These are phyloP conservation scores for Tremella fuciformis DNA, from an alignment of 768 basidiomycete genomes.

Conservation along the genomic window DNA sequence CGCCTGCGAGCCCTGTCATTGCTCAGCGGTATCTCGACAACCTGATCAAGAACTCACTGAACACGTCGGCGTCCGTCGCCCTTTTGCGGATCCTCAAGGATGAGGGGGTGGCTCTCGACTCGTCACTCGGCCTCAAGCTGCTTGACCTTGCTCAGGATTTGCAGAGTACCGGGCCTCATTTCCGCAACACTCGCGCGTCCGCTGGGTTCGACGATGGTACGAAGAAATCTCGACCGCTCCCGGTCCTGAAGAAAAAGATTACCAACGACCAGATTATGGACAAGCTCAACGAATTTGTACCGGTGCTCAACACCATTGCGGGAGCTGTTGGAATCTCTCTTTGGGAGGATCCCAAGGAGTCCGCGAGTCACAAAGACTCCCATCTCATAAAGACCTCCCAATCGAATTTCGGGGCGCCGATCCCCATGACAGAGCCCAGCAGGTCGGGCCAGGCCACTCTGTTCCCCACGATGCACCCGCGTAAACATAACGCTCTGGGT, in stretches of 20 bases:
- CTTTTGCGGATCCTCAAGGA: conserved; percentile 25
- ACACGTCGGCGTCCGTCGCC: conserved; percentile 19
- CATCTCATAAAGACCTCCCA: no score
- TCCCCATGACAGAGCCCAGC: no score
- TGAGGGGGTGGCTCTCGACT: conserved; percentile 27
- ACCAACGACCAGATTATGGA: conserved; percentile 13
- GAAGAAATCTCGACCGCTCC: conserved; percentile 3
- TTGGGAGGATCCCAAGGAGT: conserved; percentile 6
- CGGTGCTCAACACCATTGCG: conserved; percentile 34
- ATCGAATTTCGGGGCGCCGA: no score
- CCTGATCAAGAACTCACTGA: conserved; percentile 13
- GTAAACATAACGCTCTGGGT: no score
- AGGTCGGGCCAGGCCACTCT: no score
- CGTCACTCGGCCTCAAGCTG: conserved; percentile 28
- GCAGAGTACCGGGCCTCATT: conserved; percentile 12
- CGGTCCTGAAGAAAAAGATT: conserved; percentile 6
- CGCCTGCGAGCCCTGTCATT: background rate
- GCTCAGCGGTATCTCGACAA: conserved; percentile 9
- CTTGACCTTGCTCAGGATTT: conserved; percentile 27
- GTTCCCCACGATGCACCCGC: no score
- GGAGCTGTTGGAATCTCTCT: conserved; percentile 25
- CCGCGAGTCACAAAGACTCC: no score
- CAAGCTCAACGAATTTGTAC: conserved; percentile 26
- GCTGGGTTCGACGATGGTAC: no score
- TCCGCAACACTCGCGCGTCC: background rate